Base-by-base conservation (phyloP, 148 eudicot species). In the Rheum nobile region DNA sequence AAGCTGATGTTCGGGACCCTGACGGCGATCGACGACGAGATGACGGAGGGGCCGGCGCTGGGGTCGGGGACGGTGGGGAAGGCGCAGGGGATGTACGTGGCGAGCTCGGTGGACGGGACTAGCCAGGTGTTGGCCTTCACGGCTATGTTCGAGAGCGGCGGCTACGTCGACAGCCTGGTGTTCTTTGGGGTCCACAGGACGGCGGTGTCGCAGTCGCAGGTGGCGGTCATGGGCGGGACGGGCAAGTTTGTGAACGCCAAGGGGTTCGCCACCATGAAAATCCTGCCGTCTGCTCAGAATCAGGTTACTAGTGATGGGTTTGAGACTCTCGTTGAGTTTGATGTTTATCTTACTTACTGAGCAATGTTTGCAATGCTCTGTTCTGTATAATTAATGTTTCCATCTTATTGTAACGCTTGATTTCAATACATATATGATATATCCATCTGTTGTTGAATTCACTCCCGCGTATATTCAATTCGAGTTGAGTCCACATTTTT, bases 1-100 rank as follows among this genome's bases (percentile, higher is more conserved):
- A 81, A 84, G 76, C 87, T 90, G n/a, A 88, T 86, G 92, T 87
- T 89, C 59, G 97, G 97, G 26, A 91, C 95, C 24, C 70, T 89
- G 87, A 91, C 89, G 5, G 92, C 80, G 0, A 75, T 89, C 2
- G 97, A 91, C n/a, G 92, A 91, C 19, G 89, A 89, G 77, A 73
- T 91, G n/a, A 91, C 92, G 0, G 95, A 86, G 67, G 91, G 87
- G 32, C 89, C 84, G 24, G 87, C 79, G 38, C 84, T 83, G 0
- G 86, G 88, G 11, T 86, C 95, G 0, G 88, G 88, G 0, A 43
- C 85, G 69, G 72, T 91, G 4, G 97, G 97, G 0, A 88, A 84
- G 73, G 90, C 95, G 5, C 90, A 89, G 76, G 95, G 95, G 65
- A 85, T 86, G 46, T 89, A 91, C 34, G 77, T 91, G 2, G 76